Evolutionary conservation across 805 yeast genomes (phyloP), one percentile per base, ranked within the genome.

Genomic region (Yamadazyma ubonensis): DNA sequence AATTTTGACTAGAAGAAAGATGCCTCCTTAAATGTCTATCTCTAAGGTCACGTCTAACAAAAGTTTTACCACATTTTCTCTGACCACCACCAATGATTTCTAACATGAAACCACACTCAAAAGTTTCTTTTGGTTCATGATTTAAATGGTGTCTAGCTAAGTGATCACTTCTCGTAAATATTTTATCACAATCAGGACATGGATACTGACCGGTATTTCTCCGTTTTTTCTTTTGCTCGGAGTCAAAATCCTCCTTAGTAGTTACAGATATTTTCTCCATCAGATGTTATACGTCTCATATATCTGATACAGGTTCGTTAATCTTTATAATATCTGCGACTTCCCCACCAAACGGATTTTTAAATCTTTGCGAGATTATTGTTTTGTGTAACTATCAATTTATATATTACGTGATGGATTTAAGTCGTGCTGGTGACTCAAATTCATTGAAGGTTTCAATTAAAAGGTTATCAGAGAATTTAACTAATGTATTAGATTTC

Each of bases 101-200:
- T 40, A 62, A 63, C 54, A 48, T 59, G 43, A 53, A 79, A 71
- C 57, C 84, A 54, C 88, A 81, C 18, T 63, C 65, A 52, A 70
- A 80, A 8, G 81, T 77, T 38, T 73, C 74, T 33, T 63, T 69
- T 3, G 75, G 75, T 38, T 65, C 64, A 35, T 81, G 87, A 53
- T 81, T 81, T 36, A 81, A 63, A 51, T 77, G 73, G 53, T 81
- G 87, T 36, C 87, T 61, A 2, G 84, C 70, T 11, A 81, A 55
- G 59, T 81, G 87, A 51, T 81, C 87, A 1, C 80, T 72, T 36
- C 87, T 54, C 16, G 77, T 72, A 49, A 81, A 81, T 14, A 66
- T 61, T 52, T 81, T 81, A 27, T 61, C 66, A 50, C 87, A 81
- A 25, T 70, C 70, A 31, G 58, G 59, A 43, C 70, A 64, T 1